Base-by-base conservation (phyloP, 129 eudicot genomes). In the Arctium minus region DNA sequence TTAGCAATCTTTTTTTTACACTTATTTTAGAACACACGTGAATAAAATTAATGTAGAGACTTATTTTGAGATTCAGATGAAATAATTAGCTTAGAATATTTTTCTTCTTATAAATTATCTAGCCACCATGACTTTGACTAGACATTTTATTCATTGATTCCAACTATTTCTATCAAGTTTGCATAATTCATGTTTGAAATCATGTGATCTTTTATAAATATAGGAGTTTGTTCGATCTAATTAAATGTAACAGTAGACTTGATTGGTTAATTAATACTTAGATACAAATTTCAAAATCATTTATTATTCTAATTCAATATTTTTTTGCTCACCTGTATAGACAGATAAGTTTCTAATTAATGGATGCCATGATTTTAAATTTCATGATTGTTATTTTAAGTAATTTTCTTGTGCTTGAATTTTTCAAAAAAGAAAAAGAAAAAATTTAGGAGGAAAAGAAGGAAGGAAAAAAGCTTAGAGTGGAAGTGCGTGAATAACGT, bases 401-500 rank as follows among this genome's bases (percentile, higher is more conserved):
- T 70, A 29, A 10, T 31, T 70, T 31, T 12, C 39, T 70, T 70
- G 17, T 32, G 29, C 18, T 31, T 70, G 74, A 70, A 70, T 70
- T 29, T 29, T 60, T 60, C 29, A 17, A 17, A 22, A 8, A 10
- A 65, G 18, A 8, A 7, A 2, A 10, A 65, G 18, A 27, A 17
- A 18, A 3, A 64, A 64, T 38, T 50, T 32, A 37, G 33, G 71
- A 70, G 75, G 80, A 42, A 65, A 32, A 22, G 8, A 33, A 75
- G 22, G 13, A 70, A 72, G 35, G 17, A 11, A 32, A 74, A 15
- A 40, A 11, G 9, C 32, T 62, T 62, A n/a, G 15, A 72, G 32
- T 68, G 80, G 83, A 60, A 77, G 42, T 72, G 80, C 90, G 80
- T 74, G 9, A 80, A 80, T 6, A 37, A 73, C 86, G 89, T 89